These are phyloP conservation scores for Tetracladium maxilliforme DNA, from an alignment of 2,329 filamentous ascomycete species.

Conservation along the genomic window DNA sequence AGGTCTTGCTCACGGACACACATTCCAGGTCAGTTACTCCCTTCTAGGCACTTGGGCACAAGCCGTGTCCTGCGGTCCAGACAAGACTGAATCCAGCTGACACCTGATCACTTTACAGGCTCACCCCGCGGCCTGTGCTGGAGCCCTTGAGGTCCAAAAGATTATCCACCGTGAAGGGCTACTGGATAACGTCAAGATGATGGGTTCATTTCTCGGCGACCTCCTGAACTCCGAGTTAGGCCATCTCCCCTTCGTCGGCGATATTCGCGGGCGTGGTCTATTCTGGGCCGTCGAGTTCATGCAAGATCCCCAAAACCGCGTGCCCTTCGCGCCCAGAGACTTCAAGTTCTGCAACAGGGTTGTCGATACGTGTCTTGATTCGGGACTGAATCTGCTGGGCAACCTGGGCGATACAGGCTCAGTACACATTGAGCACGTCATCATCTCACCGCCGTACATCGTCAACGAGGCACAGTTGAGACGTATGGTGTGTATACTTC, in stretches of 20 bases:
- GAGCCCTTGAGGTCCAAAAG: slow-evolving; percentile 46
- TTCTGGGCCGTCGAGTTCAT: slow-evolving; percentile 44
- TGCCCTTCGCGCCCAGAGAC: slow-evolving; percentile 27
- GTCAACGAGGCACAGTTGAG: slow-evolving; percentile 36
- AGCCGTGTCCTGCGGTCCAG: not conserved
- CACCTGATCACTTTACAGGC: slow-evolving; percentile 52
- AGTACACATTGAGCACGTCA: slow-evolving; percentile 51
- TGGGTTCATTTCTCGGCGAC: slow-evolving; percentile 32
- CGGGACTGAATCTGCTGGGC: slow-evolving; percentile 37
- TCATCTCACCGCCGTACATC: slow-evolving; percentile 46
- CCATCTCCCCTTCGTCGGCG: slow-evolving; percentile 33
- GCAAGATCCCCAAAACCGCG: slow-evolving; percentile 29
- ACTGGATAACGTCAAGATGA: slow-evolving; percentile 37
- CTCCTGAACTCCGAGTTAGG: slow-evolving; percentile 26
- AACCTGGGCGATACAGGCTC: too few species aligned
- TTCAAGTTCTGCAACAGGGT: slow-evolving; percentile 29
- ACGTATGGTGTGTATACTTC: slow-evolving; percentile 32
- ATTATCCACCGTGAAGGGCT: slow-evolving; percentile 42
- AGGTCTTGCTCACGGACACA: slow-evolving; percentile 39
- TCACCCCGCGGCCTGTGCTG: slow-evolving; percentile 41
- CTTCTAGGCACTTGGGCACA: slow-evolving; percentile 10
- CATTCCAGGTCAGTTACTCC: slow-evolving; percentile 14
- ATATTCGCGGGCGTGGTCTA: slow-evolving; percentile 44
- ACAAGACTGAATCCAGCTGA: slow-evolving; percentile 4
- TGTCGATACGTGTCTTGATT: slow-evolving; percentile 28